Conservation (phyloP, 192 early-diverging fungal species). For the Coemansia sp. region DNA sequence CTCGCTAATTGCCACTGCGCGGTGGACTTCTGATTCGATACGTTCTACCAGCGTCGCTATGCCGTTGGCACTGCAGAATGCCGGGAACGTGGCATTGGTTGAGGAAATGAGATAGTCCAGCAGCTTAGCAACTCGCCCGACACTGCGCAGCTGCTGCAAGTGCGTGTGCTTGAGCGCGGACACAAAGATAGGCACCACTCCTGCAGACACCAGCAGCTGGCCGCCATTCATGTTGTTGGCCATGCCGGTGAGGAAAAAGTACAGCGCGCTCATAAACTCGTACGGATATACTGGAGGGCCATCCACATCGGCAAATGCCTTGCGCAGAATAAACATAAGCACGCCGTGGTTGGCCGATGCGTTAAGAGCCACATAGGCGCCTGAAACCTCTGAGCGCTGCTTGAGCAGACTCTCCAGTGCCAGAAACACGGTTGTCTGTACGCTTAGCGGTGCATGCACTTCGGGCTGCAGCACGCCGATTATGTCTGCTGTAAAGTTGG, state of each 20-base stretch:
- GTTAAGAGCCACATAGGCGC: constrained; percentile 83
- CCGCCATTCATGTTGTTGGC: constrained; percentile 78
- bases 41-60: constrained; percentile 72
- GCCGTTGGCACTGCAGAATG: constrained; percentile 82
- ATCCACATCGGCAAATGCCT: constrained; percentile 60
- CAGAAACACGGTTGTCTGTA: constrained; percentile 79
- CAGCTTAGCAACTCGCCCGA: constrained; percentile 70
- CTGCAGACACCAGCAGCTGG: constrained; percentile 87
- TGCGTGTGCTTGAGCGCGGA: constrained; percentile 67
- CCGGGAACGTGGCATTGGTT: constrained; percentile 65
- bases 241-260: constrained; percentile 73
- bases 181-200: constrained; percentile 79
- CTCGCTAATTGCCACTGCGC: constrained; percentile 29
- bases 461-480: constrained; percentile 76
- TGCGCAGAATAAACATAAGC: constrained; percentile 77
- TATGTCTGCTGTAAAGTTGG: constrained; percentile 75
- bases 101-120: constrained; percentile 82
- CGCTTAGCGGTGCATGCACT: constrained; percentile 59
- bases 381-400: constrained; percentile 69
- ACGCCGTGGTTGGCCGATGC: constrained; percentile 92
- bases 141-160: constrained; percentile 57
- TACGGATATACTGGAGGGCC: constrained; percentile 31
- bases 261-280: constrained; percentile 84
- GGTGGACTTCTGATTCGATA: constrained; percentile 59
- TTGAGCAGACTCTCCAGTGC: constrained; percentile 82